Conservation (phyloP, 2,329 filamentous ascomycete species). For the Fusarium sp. region DNA sequence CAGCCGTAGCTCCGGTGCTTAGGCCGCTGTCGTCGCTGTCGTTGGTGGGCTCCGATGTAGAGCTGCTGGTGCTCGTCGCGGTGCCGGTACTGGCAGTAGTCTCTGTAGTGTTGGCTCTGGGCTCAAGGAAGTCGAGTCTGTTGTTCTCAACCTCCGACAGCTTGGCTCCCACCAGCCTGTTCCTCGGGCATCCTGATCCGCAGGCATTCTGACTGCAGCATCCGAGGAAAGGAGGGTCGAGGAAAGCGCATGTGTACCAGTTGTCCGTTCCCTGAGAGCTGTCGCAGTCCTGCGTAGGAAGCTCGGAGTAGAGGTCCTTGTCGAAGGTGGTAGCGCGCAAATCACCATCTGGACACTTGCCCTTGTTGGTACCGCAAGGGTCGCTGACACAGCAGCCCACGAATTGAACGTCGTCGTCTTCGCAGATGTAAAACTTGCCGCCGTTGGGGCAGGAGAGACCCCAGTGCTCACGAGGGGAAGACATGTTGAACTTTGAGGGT, state of each 20-base stretch:
- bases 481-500: conserved; percentile 17
- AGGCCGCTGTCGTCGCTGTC: conserved; percentile 13
- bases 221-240: conserved; percentile 53
- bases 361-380: conserved; percentile 48
- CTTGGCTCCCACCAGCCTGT: conserved; percentile 24
- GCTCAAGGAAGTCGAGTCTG: conserved; percentile 30
- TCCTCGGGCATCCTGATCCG: conserved; percentile 19
- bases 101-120: conserved; percentile 4
- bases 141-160: conserved; percentile 26
- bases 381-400: conserved; percentile 56
- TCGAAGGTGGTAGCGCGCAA: conserved; percentile 49
- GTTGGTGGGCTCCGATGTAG: not conserved
- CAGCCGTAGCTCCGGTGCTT: conserved; percentile 36
- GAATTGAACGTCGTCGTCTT: conserved; percentile 48
- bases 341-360: conserved; percentile 48
- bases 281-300: conserved; percentile 51
- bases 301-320: conserved; percentile 43
- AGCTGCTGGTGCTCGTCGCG: conserved; percentile 9
- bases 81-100: conserved; percentile 13
- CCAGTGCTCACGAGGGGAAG: conserved; percentile 29
- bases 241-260: conserved; percentile 53
- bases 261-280: conserved; percentile 20
- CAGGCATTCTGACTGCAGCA: conserved; percentile 51
- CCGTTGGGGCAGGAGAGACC: conserved; percentile 50
- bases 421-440: conserved; percentile 55